A percentile compares a stretch with the other conserved stretches of the same genome.
Evolutionary conservation across 441 rosid species (phyloP).

Genomic region (Macaranga tanarius): DNA sequence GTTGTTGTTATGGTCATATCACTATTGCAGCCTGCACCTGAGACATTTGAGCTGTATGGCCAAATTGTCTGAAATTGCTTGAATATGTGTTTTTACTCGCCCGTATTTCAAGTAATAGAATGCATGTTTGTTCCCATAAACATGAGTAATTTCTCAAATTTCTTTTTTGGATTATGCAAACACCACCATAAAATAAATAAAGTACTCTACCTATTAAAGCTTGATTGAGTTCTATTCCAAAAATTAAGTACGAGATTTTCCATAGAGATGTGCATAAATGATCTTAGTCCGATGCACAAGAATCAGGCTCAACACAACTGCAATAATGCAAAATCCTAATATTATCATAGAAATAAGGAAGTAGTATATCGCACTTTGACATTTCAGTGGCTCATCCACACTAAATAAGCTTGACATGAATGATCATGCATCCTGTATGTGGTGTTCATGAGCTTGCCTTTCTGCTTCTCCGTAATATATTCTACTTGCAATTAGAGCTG

Average conservation of each 20-base stretch:
- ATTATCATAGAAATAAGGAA: constrained; percentile 84
- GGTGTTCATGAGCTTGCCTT: constrained; percentile 53
- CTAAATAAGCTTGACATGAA: constrained; percentile 31
- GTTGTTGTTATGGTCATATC: too few species aligned
- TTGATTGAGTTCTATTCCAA: constrained; percentile 6
- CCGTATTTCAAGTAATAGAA: neutral
- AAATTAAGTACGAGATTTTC: constrained; percentile 51
- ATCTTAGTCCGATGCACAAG: constrained; percentile 75
- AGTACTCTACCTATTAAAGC: neutral
- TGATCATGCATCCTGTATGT: constrained; percentile 16
- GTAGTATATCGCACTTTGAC: constrained; percentile 77
- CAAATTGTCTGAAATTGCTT: neutral
- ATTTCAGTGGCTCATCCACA: constrained; percentile 53
- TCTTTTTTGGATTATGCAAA: constrained; percentile 1
- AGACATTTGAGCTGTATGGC: too few species aligned
- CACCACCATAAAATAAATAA: constrained; percentile 11
- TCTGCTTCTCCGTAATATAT: constrained; percentile 88
- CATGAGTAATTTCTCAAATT: constrained; percentile 14
- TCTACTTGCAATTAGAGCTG: constrained; percentile 80
- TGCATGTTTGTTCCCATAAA: neutral
- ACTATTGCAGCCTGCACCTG: too few species aligned
- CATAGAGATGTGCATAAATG: constrained; percentile 74
- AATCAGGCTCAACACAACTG: constrained; percentile 65
- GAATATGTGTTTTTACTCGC: neutral
- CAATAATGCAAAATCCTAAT: constrained; percentile 79